Conservation (phyloP, 352 stramenopile species). For the Pythium coloratum region DNA sequence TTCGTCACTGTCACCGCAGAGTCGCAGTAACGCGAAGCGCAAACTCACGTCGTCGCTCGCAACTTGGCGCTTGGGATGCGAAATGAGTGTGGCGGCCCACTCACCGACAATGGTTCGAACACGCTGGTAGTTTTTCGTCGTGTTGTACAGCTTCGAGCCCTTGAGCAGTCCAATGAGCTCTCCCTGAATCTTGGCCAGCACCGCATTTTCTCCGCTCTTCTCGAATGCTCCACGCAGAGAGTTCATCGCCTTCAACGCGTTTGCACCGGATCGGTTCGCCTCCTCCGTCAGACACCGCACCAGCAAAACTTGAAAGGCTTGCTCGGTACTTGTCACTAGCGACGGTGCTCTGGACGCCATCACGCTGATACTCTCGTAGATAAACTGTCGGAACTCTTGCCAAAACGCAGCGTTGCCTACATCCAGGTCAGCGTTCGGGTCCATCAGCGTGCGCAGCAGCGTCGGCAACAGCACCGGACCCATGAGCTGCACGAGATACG, state of each 20-base stretch:
- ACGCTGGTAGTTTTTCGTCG: slow-evolving; percentile 56
- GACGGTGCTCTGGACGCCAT: slow-evolving; percentile 40
- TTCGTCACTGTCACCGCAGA: slow-evolving; percentile 32
- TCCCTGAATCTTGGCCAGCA: slow-evolving; percentile 41
- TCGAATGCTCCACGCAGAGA: slow-evolving; percentile 49
- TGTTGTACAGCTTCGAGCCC: slow-evolving; percentile 61
- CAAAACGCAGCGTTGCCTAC: slow-evolving; percentile 40
- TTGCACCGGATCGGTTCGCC: slow-evolving; percentile 45
- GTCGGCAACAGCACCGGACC: slow-evolving; percentile 72
- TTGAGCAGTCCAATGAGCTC: slow-evolving; percentile 60
- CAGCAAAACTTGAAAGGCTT: slow-evolving; percentile 76
- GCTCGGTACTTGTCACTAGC: slow-evolving; percentile 50
- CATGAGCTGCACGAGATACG: slow-evolving; percentile 49
- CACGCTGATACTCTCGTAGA: slow-evolving; percentile 61
- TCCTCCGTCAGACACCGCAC: slow-evolving; percentile 64
- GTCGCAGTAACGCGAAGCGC: slow-evolving; percentile 59
- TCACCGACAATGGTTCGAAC: slow-evolving; percentile 57
- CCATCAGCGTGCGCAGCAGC: slow-evolving; percentile 61
- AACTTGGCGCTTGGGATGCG: not conserved
- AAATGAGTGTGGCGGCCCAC: slow-evolving; percentile 56
- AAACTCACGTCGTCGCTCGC: slow-evolving; percentile 27
- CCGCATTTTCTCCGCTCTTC: slow-evolving; percentile 20
- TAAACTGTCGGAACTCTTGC: slow-evolving; percentile 55
- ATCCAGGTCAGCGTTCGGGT: slow-evolving; percentile 57
- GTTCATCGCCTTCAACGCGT: slow-evolving; percentile 67